Conservation (phyloP, 805 yeast genomes). For the Metschnikowia shivogae region DNA sequence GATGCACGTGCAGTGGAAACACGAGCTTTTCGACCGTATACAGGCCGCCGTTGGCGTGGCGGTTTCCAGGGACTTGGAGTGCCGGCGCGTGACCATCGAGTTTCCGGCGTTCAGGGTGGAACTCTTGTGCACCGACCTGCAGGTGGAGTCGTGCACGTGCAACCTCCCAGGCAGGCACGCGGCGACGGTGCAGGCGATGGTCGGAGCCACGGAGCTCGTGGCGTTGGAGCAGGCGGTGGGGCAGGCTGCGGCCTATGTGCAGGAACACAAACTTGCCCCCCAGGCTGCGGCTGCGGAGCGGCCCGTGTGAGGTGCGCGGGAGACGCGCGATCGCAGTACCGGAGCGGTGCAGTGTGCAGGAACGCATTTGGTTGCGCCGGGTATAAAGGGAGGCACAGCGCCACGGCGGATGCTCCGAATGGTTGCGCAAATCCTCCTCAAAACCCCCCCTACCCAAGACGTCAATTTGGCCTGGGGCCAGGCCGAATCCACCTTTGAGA, state of each 20-base stretch:
- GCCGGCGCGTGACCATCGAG: constrained; percentile 20
- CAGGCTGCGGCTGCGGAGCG: too few species aligned
- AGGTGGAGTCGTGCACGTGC: constrained; percentile 10
- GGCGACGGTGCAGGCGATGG: constrained; percentile 7
- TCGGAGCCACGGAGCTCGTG: constrained; percentile 7
- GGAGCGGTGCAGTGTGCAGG: too few species aligned
- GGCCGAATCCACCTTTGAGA: constrained; percentile 29
- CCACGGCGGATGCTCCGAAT: not conserved
- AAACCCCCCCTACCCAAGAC: constrained; percentile 19
- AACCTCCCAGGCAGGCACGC: not conserved
- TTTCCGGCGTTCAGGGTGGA: constrained; percentile 14
- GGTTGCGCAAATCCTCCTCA: constrained; percentile 18
- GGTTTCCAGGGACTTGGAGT: constrained; percentile 24
- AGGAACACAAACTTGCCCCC: too few species aligned
- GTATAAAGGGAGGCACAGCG: too few species aligned
- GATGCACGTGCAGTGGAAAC: constrained; percentile 27
- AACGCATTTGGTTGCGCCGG: too few species aligned
- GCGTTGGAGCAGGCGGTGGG: not conserved
- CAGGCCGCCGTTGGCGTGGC: constrained; percentile 9
- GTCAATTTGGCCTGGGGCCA: constrained; percentile 21
- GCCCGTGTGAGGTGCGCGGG: too few species aligned
- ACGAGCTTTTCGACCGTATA: constrained; percentile 25
- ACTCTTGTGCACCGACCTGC: constrained; percentile 20
- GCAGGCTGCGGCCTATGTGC: too few species aligned
- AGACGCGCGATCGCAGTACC: too few species aligned